Evolutionary conservation across 352 stramenopile species (phyloP), one percentile per base, ranked within the genome.

Genomic region (Pythium chondricola): DNA sequence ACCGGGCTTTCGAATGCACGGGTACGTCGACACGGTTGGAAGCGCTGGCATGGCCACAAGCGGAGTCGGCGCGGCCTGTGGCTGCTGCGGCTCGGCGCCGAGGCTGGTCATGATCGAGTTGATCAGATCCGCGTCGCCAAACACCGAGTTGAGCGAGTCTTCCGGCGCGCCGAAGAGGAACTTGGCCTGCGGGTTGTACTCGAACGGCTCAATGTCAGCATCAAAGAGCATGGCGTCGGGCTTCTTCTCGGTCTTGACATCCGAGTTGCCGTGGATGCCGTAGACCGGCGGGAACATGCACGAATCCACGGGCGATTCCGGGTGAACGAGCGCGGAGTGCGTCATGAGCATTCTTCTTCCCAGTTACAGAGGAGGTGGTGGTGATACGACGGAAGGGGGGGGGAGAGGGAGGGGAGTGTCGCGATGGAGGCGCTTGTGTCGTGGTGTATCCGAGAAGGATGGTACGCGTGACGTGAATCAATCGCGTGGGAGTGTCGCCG

Each of bases 41-140:
- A 52, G 30, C 13, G 51, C 11, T 25, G 65, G 59, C 48, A 83
- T 52, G 39, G 69, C 43, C 0, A 66, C 40, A 31, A 52, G 13
- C 61, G 38, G 56, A 54, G 46, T 42, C 48, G 26, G 39, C 48
- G 17, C 18, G 25, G 14, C 36, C 18, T 46, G 50, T 11, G 51
- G 41, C 13, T 56, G 43, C 31, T 58, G 22, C 33, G 63, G 61
- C 51, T 90, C 75, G 21, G 65, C 52, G 41, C 73, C 79, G 44
- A 90, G 69, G 31, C 79, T 88, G 42, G 52, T 71, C 71, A 90
- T 85, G 62, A 90, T 88, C 44, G 79, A 74, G 61, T 90, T 77
- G 22, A 88, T 71, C 30, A 90, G 70, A 26, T 86, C 79, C 46
- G 80, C 68, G 52, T 90, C 79, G 21, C 73, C 74, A 48, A 90